Evolutionary conservation across 768 basidiomycete genomes (phyloP).

Genomic region (Pluteus cervinus): DNA sequence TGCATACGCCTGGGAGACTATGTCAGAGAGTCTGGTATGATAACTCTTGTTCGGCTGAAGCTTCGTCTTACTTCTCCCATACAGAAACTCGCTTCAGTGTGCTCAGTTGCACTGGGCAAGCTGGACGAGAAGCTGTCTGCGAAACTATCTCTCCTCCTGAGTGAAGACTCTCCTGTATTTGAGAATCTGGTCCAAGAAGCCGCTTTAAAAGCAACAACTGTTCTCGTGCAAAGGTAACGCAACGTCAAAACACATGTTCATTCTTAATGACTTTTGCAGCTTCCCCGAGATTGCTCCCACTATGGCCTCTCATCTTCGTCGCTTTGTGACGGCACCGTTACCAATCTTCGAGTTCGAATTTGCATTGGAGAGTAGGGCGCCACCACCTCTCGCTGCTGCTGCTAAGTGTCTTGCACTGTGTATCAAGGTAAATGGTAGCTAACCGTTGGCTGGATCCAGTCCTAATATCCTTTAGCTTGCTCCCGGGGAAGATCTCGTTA

Average conservation of each 20-base stretch:
- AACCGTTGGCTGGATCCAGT: background rate
- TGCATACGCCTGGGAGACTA: constrained; percentile 90
- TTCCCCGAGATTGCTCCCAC: constrained; percentile 74
- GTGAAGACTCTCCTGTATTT: constrained; percentile 72
- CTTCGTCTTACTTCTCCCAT: background rate
- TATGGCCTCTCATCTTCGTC: constrained; percentile 75
- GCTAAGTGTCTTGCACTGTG: constrained; percentile 89
- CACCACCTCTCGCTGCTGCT: constrained; percentile 76
- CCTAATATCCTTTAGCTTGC: constrained; percentile 51
- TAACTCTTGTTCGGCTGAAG: background rate
- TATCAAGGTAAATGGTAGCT: constrained; percentile 53
- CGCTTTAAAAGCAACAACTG: constrained; percentile 78
- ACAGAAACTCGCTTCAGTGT: constrained; percentile 83
- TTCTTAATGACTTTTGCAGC: constrained; percentile 28
- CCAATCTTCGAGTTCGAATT: constrained; percentile 87
- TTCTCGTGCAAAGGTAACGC: constrained; percentile 73
- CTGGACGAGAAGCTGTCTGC: constrained; percentile 66
- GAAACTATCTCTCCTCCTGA: constrained; percentile 68
- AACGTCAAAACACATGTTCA: constrained; percentile 9
- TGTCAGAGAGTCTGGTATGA: constrained; percentile 82
- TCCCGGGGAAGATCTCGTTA: constrained; percentile 81
- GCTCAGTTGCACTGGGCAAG: constrained; percentile 64
- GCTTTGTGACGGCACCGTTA: constrained; percentile 83
- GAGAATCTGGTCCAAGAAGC: constrained; percentile 87
- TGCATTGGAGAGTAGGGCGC: constrained; percentile 62